Evolutionary conservation across 192 early-diverging fungal species (phyloP), one percentile per base, ranked within the genome.

Genomic region (Helicostylum pulchrum): DNA sequence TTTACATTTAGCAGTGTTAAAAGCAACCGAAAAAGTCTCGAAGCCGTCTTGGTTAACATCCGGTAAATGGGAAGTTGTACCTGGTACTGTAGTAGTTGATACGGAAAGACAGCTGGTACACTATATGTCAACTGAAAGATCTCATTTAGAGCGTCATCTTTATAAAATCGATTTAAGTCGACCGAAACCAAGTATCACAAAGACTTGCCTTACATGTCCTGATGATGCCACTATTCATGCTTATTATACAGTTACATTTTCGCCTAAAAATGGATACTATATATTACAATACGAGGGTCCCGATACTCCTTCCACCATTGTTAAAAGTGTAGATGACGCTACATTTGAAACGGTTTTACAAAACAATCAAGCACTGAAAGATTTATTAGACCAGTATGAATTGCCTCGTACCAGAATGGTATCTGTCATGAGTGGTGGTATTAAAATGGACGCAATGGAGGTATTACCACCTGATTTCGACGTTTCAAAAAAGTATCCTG

Each of bases 391-490:
- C 3, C 63, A 53, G 6, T 87, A 80, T 64, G 87, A 84, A 17
- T 61, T 91, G 66, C 91, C 94, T 0, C 73, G 67, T 17, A 74
- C 72, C 45, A 71, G 75, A 6, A 71, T 73, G 53, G 30, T 72
- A 7, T 65, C 66, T 7, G 58, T 78, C 11, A 65, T 61, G 14
- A 76, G 74, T 53, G 70, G 71, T 12, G 74, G 74, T 19, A 23
- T 59, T 57, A 39, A 73, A 74, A 71, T 62, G 63, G 94, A 94
- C 72, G 91, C 87, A 12, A 87, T 89, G 80, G 83, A 91, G 46
- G 84, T 87, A 15, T 81, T 88, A 26, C 95, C 94, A 51, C 85
- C 88, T 30, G 81, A 84, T 53, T 96, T 97, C 70, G 83, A 95
- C 62, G 68, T 67, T 19, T 68, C 66, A 15, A 76, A 82, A 45